Evolutionary conservation across 176 grass and related monocot species (phyloP).

Genomic region (Cymbopogon citratus): DNA sequence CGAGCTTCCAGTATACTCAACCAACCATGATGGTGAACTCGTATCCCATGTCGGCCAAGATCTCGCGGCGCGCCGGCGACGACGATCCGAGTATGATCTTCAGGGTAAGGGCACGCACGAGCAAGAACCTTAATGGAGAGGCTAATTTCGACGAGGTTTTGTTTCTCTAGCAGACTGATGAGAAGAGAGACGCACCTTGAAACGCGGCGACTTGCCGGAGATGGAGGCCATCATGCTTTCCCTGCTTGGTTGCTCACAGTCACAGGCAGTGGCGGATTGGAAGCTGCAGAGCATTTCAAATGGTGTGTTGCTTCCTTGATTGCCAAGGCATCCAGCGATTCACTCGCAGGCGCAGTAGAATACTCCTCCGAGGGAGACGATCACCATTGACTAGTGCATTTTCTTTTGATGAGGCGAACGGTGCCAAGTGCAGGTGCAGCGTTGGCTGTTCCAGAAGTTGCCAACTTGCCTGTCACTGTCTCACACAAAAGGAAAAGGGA

Average conservation of each 20-base stretch:
- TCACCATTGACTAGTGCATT: background rate
- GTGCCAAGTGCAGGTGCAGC: no score
- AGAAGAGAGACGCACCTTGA: constrained; percentile 18
- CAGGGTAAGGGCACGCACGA: background rate
- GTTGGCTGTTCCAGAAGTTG: background rate
- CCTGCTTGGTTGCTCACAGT: background rate
- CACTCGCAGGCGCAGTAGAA: background rate
- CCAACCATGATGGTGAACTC: constrained; percentile 61
- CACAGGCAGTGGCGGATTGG: background rate
- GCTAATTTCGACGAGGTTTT: background rate
- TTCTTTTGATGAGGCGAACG: background rate
- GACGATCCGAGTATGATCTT: constrained; percentile 75
- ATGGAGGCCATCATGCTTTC: constrained; percentile 19
- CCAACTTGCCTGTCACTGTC: background rate
- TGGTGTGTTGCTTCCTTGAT: constrained; percentile 11
- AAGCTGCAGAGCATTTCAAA: background rate
- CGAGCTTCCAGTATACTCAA: background rate
- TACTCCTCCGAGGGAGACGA: background rate
- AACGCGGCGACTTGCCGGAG: background rate
- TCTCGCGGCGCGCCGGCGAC: constrained; percentile 60
- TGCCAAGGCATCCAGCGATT: background rate
- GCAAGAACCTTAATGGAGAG: background rate
- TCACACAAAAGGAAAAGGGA: background rate
- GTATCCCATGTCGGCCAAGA: constrained; percentile 71
- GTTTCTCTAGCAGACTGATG: background rate